A percentile compares a stretch with the other conserved stretches of the same genome.
Evolutionary conservation across 108 stramenopile genomes (phyloP).

Genomic region (Fragilaria crotonensis): DNA sequence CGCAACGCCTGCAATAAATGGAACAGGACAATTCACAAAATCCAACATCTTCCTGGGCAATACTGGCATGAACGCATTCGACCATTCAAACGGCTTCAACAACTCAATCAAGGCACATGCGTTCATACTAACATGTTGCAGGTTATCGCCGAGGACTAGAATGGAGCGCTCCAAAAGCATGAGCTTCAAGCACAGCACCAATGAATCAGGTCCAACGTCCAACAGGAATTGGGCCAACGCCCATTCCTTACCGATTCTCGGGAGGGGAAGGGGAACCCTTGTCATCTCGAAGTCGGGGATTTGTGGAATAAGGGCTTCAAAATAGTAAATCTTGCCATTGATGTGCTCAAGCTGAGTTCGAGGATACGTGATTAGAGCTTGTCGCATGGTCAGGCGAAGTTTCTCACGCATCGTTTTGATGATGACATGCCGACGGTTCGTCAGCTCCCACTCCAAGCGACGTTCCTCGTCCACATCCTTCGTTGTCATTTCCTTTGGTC

Average conservation of each 20-base stretch:
- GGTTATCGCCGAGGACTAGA: conserved; percentile 25
- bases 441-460: no score
- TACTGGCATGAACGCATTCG: conserved; percentile 42
- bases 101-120: conserved; percentile 28
- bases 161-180: conserved; percentile 36
- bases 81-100: conserved; percentile 39
- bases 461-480: no score
- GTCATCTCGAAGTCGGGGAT: conserved; percentile 19
- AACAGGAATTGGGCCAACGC: conserved; percentile 29
- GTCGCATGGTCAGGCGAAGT: conserved; percentile 19
- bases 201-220: conserved; percentile 26
- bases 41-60: conserved; percentile 37
- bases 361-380: conserved; percentile 21
- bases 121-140: conserved; percentile 32
- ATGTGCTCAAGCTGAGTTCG: conserved; percentile 21
- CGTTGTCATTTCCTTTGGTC: no score
- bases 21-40: conserved; percentile 46
- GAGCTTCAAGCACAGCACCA: conserved; percentile 37
- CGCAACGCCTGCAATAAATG: conserved; percentile 35
- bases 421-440: no score
- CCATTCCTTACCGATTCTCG: conserved; percentile 34
- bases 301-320: conserved; percentile 25
- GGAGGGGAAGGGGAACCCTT: conserved; percentile 33
- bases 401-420: conserved; percentile 28
- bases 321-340: conserved; percentile 14